Evolutionary conservation across 371 early-diverging fungal species (phyloP).

Genomic region (Rozella allomycis): DNA sequence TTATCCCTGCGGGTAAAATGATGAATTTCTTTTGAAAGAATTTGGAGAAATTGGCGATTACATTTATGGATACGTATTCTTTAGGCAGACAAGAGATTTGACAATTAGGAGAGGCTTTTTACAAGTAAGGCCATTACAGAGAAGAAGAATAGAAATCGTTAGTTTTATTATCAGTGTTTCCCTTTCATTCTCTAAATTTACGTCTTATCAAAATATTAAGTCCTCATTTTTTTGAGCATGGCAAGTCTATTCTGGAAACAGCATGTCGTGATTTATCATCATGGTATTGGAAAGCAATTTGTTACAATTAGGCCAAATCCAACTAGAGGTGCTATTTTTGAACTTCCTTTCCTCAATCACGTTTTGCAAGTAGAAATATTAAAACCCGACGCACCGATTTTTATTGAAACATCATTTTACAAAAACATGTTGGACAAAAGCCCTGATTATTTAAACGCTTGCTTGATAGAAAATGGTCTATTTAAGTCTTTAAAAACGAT

Average conservation of each 20-base stretch:
- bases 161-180: conserved; percentile 64
- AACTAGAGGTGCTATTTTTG: conserved; percentile 48
- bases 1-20: too few relatives aligned
- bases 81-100: conserved; percentile 69
- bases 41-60: too few relatives aligned
- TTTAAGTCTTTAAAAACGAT: conserved; percentile 50
- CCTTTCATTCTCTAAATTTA: conserved; percentile 62
- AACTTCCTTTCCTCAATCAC: conserved; percentile 41
- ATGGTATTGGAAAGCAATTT: conserved; percentile 28
- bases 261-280: conserved; percentile 53
- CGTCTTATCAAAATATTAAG: conserved; percentile 51
- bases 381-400: conserved; percentile 10
- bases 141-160: conserved; percentile 40
- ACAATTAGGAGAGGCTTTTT: conserved; percentile 70
- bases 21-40: too few relatives aligned
- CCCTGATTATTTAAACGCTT: too few relatives aligned
- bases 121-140: conserved; percentile 22
- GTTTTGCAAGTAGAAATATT: conserved; percentile 10
- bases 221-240: conserved; percentile 19
- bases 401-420: too few relatives aligned
- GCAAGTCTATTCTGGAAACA: conserved; percentile 30
- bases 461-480: too few relatives aligned
- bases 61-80: conserved; percentile 78
- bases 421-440: too few relatives aligned
- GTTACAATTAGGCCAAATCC: conserved; percentile 22